Base-by-base conservation (phyloP, 2,329 filamentous ascomycete genomes). In the Thielaviopsis populi region DNA sequence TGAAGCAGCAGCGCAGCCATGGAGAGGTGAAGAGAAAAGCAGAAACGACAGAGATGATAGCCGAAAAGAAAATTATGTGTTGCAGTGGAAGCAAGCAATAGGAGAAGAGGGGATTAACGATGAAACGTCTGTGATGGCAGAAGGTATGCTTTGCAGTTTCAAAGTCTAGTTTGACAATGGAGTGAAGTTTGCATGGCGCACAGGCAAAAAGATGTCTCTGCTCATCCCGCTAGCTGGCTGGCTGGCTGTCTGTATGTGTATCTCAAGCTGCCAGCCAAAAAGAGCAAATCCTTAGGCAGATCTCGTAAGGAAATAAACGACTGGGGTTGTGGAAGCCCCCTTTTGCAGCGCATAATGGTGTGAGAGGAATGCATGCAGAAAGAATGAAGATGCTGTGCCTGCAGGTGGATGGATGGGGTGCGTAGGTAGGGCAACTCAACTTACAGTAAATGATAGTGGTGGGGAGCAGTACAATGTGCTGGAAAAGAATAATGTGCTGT, bases 281-380 rank as follows among this genome's bases (percentile, higher is more conserved):
- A 24, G 19, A 19, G 50, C 24, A 56, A 56, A 56, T 56, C 50
- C 50, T 56, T 56, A 56, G 27, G 50, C 50, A 56, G 50, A 56
- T 56, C 50, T 37, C 33, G 24, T 17, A 56, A 33, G 24, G 17
- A 30, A 37, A 56, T 22, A 54, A 17, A 56, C 10, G 30, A 56
- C 50, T 33, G 24, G 50, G 50, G 50, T 17, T 19, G 50, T 7
- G 3, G 30, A 19, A 17, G 17, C n/a, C 50, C 50, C 50, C 50
- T 56, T 56, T 56, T 56, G 50, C 50, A 56, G 50, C 50, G 50
- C 50, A 56, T 37, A 27, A 33, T 56, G 50, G 17, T 56, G 50
- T 56, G 50, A 56, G 22, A 27, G 50, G 27, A 37, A 56, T 56
- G 50, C 50, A 33, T 37, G 50, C 17, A 56, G 50, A 30, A 56